Evolutionary conservation across 805 yeast genomes (phyloP), one percentile per base, ranked within the genome.

Genomic region (Kodamaea leandrae): DNA sequence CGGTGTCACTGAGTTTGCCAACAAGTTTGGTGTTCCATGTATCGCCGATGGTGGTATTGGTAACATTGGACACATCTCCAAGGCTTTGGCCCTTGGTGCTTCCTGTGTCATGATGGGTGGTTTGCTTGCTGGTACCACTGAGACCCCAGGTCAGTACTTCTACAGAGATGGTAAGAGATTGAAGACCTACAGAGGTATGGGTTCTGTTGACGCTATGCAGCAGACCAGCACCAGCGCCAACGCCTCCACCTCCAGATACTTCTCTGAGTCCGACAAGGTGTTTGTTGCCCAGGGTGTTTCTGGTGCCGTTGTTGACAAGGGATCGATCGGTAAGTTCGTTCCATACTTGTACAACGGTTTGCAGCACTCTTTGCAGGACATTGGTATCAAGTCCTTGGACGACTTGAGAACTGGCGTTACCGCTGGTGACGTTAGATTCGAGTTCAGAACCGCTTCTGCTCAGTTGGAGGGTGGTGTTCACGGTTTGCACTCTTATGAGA

Each of bases 71-170:
- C 99, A 93, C 76, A 87, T 93, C 65, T 83, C 91, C 57, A 93
- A 93, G 76, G 99, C 99, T 39, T 69, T 91, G 55, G 91, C 98
- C 47, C 76, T 93, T 48, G 99, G 99, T 70, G 96, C 99, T 26
- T 89, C 98, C 14, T 76, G 85, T 69, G 96, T 90, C 52, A 93
- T 93, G 99, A 93, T 93, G 99, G 99, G 99, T 63, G 95, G 97
- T 72, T 83, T 93, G 80, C 77, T 93, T 59, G 99, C 99, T 47
- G 99, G 99, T 73, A 93, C 99, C 46, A 71, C 93, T 48, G 99
- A 93, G 76, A 84, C 98, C 48, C 99, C 99, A 58, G 99, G 99
- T 71, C 90, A 86, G 60, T 93, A 90, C 77, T 93, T 86, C 74
- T 93, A 83, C 84, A 82, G 95, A 64, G 99, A 93, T 62, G 99